phyloP scores from a whole-genome alignment of 2,329 filamentous ascomycete genomes.

The Hawksworthiomyces lignivorus region DNA sequence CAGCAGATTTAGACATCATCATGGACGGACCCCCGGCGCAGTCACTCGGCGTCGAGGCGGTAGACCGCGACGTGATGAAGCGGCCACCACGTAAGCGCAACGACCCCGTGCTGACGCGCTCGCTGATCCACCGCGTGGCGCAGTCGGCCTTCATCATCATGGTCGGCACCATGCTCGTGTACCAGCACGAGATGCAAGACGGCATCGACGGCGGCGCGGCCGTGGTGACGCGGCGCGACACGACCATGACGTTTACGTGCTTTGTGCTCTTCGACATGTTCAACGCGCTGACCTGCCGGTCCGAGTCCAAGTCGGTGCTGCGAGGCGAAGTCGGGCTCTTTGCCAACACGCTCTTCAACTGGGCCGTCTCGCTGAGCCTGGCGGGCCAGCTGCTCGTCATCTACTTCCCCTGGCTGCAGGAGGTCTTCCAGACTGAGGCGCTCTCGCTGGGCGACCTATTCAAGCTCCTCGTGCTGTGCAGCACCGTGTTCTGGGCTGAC shows the following conservation, averaged over 20 bases:
- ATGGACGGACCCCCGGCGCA: conserved; percentile 99
- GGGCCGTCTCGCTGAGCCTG: conserved; percentile 79
- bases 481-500: conserved; percentile 91
- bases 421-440: conserved; percentile 92
- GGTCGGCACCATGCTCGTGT: conserved; percentile 83
- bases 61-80: conserved; percentile 90
- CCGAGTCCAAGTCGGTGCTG: conserved; percentile 81
- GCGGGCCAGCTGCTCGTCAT: conserved; percentile 85
- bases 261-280: conserved; percentile 99
- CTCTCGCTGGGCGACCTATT: conserved; percentile 67
- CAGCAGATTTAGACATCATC: conserved; percentile 99
- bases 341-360: conserved; percentile 91
- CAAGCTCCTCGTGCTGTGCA: conserved; percentile 66
- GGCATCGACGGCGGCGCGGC: too few species aligned
- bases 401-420: conserved; percentile 88
- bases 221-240: conserved; percentile 82
- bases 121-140: conserved; percentile 75
- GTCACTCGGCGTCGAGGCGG: conserved; percentile 89
- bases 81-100: conserved; percentile 79
- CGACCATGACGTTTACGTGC: conserved; percentile 98
- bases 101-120: conserved; percentile 82
- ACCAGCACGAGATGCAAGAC: conserved; percentile 81
- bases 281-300: conserved; percentile 89
- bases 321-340: conserved; percentile 77
- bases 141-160: conserved; percentile 87